Conservation (phyloP, 495 filamentous ascomycete species). For the Talaromyces adpressus region DNA sequence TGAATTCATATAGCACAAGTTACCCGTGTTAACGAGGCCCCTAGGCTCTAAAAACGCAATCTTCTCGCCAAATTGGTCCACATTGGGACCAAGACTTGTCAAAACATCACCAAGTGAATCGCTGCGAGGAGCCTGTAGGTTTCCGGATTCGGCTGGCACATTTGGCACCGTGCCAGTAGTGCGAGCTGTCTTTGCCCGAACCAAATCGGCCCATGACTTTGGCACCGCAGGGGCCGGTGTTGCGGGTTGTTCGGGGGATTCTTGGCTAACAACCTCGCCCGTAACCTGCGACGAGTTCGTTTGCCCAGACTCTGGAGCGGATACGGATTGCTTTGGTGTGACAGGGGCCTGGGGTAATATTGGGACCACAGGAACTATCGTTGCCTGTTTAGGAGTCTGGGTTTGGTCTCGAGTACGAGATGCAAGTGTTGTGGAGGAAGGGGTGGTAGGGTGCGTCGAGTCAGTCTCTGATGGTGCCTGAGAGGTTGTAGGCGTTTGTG, state of each 20-base stretch:
- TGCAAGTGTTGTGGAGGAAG: constrained; percentile 44
- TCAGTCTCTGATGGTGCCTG: constrained; percentile 58
- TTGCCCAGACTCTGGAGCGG: constrained; percentile 11
- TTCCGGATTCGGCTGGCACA: constrained; percentile 34
- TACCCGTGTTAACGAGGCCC: constrained; percentile 92
- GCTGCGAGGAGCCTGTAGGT: constrained; percentile 41
- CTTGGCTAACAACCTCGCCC: constrained; percentile 14
- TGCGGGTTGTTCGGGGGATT: constrained; percentile 20
- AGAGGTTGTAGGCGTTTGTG: constrained; percentile 62
- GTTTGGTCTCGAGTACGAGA: constrained; percentile 21
- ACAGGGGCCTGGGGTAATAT: constrained; percentile 50
- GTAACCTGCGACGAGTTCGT: constrained; percentile 12
- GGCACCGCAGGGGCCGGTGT: constrained; percentile 41
- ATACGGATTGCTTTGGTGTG: constrained; percentile 30
- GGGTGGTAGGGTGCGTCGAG: constrained; percentile 65
- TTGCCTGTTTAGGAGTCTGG: constrained; percentile 39
- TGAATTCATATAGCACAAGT: constrained; percentile 99
- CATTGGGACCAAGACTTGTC: constrained; percentile 53
- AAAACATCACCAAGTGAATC: constrained; percentile 69
- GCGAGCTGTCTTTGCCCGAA: constrained; percentile 44
- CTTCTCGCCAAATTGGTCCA: constrained; percentile 50
- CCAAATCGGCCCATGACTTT: constrained; percentile 74
- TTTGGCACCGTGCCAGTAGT: constrained; percentile 18
- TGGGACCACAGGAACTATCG: constrained; percentile 59
- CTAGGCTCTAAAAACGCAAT: constrained; percentile 86